Evolutionary conservation across 1,284 basidiomycete species (phyloP), one percentile per base, ranked within the genome.

Genomic region (Rhodofomes roseus): DNA sequence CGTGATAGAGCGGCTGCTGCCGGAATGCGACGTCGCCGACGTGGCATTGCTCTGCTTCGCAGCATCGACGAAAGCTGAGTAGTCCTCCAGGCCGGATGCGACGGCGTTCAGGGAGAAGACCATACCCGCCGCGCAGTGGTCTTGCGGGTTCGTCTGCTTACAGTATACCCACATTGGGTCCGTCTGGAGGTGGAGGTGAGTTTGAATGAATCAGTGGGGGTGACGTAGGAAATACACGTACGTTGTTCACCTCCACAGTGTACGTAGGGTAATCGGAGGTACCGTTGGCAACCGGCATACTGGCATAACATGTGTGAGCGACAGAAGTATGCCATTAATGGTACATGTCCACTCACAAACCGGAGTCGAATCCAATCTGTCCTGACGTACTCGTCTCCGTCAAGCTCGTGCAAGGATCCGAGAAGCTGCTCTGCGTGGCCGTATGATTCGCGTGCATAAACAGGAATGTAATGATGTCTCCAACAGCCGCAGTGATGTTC

Each of bases 71-170:
- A 86, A 89, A 2, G 84, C 84, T 5, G 68, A 77, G 66, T 85
- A 88, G 64, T 73, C 85, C 66, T 84, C 83, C 39, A 79, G 63
- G 11, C 83, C 79, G 2, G 73, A 71, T 61, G 82, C 79, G 18
- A 81, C 73, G 8, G 86, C 80, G 70, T 89, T 89, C 63, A 79
- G 79, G 23, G 82, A 72, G 71, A 87, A 86, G 56, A 89, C 85
- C 87, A 88, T 89, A 54, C 85, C 85, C 48, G 74, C 72, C 1
- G 77, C 78, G 66, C 86, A 87, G 71, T 87, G 86, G 23, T 56
- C 52, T 63, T 77, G 23, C 18, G 80, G 79, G 4, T 59, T n/a
- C 14, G 76, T 73, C 65, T 83, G 81, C 63, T 79, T 80, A 74
- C 85, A 87, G 79, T 75, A 86, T 73, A 83, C 84, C 84, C 84